Base-by-base conservation (phyloP, 345 rosid species). In the Murraya paniculata region DNA sequence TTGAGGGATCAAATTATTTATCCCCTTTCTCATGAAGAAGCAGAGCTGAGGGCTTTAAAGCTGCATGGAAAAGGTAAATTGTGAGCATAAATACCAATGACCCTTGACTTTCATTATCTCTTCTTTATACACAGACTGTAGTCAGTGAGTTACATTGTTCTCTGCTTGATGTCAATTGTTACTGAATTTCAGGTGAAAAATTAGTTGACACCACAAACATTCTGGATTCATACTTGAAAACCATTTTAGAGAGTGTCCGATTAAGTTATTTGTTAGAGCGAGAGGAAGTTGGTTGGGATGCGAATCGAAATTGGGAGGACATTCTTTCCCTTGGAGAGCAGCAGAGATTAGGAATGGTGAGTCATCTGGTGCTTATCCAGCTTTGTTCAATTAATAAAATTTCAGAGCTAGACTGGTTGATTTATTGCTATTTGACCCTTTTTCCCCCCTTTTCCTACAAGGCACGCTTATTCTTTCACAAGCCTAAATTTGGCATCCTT, bases 1-100 rank as follows among this genome's bases (percentile, higher is more conserved):
- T 83, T 96, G 84, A 89, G 99, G 86, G 99, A 96, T 89, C 99
- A 96, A 85, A 93, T 96, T 71, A 96, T 96, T 85, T 96, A 96
- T 83, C 99, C 99, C 64, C 89, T 96, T 71, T 96, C 99, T 57
- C 83, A 74, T 24, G 91, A 91, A 82, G 98, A 96, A 86, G 99
- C 98, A 39, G 88, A 86, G 82, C 41, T 74, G 73, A 82, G 83
- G 80, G 86, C 87, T 66, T 59, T 84, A 71, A 87, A 89, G 82
- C 70, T 89, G 76, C 57, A 64, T 74, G 86, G 87, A 80, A 74
- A 79, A 83, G 97, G 99, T 94, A 87, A 86, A 48, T 45, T 58
- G 62, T 79, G 48, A 72, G 35, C 65, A 21, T 59, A 71, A 76
- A 30, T 55, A 78, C 68, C 62, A 80, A 62, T 57, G 71, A 41